Evolutionary conservation across 2,329 filamentous ascomycete species (phyloP), one percentile per base, ranked within the genome.

Genomic region (Elsinoe necatrix): DNA sequence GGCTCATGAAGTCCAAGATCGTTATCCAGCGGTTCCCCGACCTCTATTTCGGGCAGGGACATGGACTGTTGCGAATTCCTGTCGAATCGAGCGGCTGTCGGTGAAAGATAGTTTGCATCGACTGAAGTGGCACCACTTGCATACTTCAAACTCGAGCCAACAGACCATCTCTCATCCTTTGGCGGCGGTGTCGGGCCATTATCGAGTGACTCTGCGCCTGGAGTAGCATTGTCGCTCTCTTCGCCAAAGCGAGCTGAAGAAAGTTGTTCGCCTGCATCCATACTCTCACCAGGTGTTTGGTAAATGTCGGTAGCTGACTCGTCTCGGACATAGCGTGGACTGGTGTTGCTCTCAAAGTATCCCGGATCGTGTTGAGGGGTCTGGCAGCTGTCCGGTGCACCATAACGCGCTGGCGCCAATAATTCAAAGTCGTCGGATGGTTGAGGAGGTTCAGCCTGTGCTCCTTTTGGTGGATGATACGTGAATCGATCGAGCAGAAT

Each of bases 401-500:
- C 48, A 18, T 37, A 52, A 8, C 34, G 29, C 11, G 48, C 48
- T 21, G 48, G 29, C 6, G 48, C 18, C 16, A 52, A 65, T 43
- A 68, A 59, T 16, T 65, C 62, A 41, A 65, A 65, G 43, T 64
- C 62, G 35, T 58, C 58, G 27, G 63, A 57, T 21, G 60, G 59
- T 42, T 63, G 58, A 55, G 61, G 35, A 25, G 20, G 21, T 27
- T 60, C 60, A 14, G 52, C 20, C 9, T 23, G 20, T 20, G n/a
- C 41, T 18, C 6, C 18, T n/a, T 27, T 7, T 35, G 23, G 41
- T 3, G 54, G 54, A 48, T 48, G 54, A 27, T 45, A 56, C 12
- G 54, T 37, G 39, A 71, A 64, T 60, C 66, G 66, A 35, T 69
- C 66, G 21, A 71, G 61, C 35, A 71, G 57, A 48, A 65, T 67